Conservation (phyloP, 2,329 filamentous ascomycete genomes). For the Paramyrothecium roridum region DNA sequence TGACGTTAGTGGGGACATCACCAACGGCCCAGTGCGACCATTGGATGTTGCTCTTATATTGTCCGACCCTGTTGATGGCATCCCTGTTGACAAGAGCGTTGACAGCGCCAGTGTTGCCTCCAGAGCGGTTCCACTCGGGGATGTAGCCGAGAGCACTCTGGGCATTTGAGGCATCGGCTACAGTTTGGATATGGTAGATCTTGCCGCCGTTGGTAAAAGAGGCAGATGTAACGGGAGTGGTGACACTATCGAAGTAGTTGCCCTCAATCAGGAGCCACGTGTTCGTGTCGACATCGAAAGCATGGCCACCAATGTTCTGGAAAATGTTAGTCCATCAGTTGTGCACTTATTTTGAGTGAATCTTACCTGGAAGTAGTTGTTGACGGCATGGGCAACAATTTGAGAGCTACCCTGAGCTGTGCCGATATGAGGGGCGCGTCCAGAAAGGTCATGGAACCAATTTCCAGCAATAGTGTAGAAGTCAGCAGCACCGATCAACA, state of each 20-base stretch:
- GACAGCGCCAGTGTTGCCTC: constrained; percentile 8
- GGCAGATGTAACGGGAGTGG: constrained; percentile 7
- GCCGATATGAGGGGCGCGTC: background rate
- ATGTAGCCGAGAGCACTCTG: constrained; percentile 14
- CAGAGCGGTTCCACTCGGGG: constrained; percentile 17
- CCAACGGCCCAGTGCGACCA: constrained; percentile 14
- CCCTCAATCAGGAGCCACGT: background rate
- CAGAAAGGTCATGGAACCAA: background rate
- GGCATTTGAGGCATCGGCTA: constrained; percentile 16
- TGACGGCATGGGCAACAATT: background rate
- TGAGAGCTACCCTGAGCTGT: background rate
- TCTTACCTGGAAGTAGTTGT: constrained; percentile 1
- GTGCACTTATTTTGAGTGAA: too few species aligned
- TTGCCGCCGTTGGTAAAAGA: constrained; percentile 12
- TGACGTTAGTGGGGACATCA: constrained; percentile 16
- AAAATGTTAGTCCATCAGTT: background rate
- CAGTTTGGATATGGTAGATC: constrained; percentile 19
- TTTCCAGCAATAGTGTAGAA: background rate
- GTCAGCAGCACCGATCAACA: background rate
- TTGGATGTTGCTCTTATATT: constrained; percentile 13
- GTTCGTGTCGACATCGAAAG: background rate
- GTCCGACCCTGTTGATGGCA: constrained; percentile 10
- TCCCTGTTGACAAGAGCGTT: constrained; percentile 8
- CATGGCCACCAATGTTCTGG: background rate
- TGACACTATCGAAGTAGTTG: background rate